Conservation (phyloP, 2,329 filamentous ascomycete genomes). For the Fusarium bactridioides region DNA sequence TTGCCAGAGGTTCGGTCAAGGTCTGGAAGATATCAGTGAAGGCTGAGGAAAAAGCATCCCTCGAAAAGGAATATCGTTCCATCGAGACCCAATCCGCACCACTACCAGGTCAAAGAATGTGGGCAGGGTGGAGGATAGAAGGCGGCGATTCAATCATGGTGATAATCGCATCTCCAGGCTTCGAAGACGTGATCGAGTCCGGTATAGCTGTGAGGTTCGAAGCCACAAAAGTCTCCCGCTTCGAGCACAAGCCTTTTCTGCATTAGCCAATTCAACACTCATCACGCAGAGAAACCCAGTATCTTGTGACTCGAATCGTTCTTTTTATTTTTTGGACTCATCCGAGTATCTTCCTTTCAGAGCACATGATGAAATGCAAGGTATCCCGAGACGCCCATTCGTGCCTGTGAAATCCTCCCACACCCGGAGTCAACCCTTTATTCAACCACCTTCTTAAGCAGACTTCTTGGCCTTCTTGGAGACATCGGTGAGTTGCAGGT, state of each 20-base stretch:
- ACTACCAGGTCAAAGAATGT: constrained; percentile 45
- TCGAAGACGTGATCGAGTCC: constrained; percentile 46
- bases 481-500: constrained; percentile 62
- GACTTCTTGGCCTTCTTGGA: constrained; percentile 60
- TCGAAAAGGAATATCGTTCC: constrained; percentile 46
- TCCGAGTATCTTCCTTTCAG: constrained; percentile 50
- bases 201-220: constrained; percentile 34
- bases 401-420: constrained; percentile 50
- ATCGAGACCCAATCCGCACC: constrained; percentile 45
- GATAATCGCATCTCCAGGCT: constrained; percentile 50
- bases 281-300: constrained; percentile 9
- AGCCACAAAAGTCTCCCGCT: constrained; percentile 31
- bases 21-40: constrained; percentile 48
- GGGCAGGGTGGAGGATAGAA: constrained; percentile 54
- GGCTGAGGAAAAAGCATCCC: constrained; percentile 42
- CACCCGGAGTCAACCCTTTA: constrained; percentile 41
- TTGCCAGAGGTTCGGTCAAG: constrained; percentile 43
- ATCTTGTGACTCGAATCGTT: constrained; percentile 47
- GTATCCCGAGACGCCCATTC: constrained; percentile 65
- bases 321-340: constrained; percentile 48
- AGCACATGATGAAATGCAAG: constrained; percentile 59
- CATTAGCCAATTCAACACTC: constrained; percentile 22
- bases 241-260: constrained; percentile 39
- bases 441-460: constrained; percentile 37
- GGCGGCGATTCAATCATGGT: constrained; percentile 49